Conservation (phyloP, 2,329 filamentous ascomycete species). For the Dryadomyces quercivorus region DNA sequence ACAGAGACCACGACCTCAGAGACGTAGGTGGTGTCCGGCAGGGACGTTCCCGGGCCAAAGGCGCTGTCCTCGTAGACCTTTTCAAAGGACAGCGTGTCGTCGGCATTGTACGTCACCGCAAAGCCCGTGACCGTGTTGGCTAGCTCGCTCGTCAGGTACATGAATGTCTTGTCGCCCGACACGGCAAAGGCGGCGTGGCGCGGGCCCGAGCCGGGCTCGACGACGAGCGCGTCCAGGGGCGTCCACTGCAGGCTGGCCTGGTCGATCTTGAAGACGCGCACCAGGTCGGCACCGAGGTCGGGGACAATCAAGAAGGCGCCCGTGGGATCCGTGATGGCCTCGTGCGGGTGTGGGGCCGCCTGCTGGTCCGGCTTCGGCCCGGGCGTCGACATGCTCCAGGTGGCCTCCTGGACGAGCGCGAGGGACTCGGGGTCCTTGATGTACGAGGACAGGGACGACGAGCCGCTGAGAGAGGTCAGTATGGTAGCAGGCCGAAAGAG, state of each 20-base stretch:
- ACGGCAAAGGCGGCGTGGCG: conserved; percentile 50
- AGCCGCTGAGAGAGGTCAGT: no score
- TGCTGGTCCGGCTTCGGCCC: conserved; percentile 34
- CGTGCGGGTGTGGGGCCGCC: conserved; percentile 48
- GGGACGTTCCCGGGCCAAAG: conserved; percentile 29
- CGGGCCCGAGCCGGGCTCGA: conserved; percentile 46
- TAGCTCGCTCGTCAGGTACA: conserved; percentile 52
- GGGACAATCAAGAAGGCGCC: conserved; percentile 50
- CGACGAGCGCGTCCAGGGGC: conserved; percentile 25
- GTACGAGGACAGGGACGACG: conserved; percentile 31
- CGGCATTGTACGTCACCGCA: conserved; percentile 36
- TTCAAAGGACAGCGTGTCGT: conserved; percentile 29
- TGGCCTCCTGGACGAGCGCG: conserved; percentile 23
- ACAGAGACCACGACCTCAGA: conserved; percentile 49
- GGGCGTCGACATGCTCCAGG: conserved; percentile 25
- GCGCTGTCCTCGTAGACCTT: conserved; percentile 35
- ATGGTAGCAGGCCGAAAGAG: not conserved
- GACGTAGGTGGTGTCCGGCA: conserved; percentile 30
- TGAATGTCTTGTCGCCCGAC: conserved; percentile 30
- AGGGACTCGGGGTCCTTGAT: conserved; percentile 26
- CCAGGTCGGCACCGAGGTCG: conserved; percentile 52
- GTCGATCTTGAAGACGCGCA: conserved; percentile 44
- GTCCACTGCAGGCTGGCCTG: conserved; percentile 30
- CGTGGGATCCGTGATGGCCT: conserved; percentile 53
- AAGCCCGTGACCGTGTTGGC: conserved; percentile 44